Base-by-base conservation (phyloP, 2,329 filamentous ascomycete species). In the Colletotrichum siamense region DNA sequence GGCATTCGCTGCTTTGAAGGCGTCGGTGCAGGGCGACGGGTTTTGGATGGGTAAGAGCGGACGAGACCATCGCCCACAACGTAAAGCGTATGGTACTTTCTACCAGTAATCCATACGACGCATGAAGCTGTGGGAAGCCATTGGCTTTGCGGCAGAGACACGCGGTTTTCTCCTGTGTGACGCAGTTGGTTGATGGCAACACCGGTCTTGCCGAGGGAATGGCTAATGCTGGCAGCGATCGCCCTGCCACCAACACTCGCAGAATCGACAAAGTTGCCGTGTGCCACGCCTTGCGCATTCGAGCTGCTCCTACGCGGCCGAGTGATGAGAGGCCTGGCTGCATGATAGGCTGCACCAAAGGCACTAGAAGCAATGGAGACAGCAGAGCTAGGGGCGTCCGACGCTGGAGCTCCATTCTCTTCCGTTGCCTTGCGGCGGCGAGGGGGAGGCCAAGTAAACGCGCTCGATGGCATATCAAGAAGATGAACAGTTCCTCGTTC, bases 401-500 rank as follows among this genome's bases (percentile, higher is more conserved):
- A 83, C 8, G 87, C 82, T 13, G 90, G 87, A 16, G 87, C 85
- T 15, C 86, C 84, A 22, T 84, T 84, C 49, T 91, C 88, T 75
- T 84, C 86, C 49, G 81, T 81, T 68, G 84, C 86, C 76, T 84
- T 85, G 75, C 89, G 87, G 69, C 90, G 88, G 52, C 91, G 89
- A 57, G 92, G 93, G 28, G 96, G 95, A 55, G 96, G 96, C 96
- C 96, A 98, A 79, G 94, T 92, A 80, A 96, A 96, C 6, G 95
- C 95, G 78, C 92, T 94, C 62, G 92, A 89, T 10, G 96, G 95
- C 84, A 99, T 91, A 79, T 98, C 95, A 78, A 98, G 93, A 59
- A 99, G 91, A 85, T 99, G 97, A 13, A 98, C 93, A 10, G 97
- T 99, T n/a, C 96, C 96, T 79, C 96, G 95, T 81, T 98, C 95